A percentile compares a stretch with the other conserved stretches of the same genome.
Evolutionary conservation across 805 yeast genomes (phyloP).

Genomic region (Schizosaccharomyces osmophilus): DNA sequence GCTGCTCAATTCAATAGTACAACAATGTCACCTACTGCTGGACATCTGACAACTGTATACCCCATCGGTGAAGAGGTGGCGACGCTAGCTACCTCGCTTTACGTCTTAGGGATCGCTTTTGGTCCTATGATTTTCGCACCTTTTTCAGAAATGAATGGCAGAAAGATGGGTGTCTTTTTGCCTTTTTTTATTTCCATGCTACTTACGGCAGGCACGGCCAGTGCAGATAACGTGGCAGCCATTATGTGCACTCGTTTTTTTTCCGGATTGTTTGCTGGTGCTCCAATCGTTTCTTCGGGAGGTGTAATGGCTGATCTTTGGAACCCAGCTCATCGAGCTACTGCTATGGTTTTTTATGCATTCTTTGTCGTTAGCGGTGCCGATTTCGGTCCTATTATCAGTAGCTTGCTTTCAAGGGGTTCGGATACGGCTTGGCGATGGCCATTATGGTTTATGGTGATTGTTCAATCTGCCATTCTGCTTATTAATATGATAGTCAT

Average conservation of each 20-base stretch:
- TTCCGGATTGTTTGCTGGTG: conserved; percentile 29
- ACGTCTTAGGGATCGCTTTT: conserved; percentile 57
- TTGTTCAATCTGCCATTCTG: neutral
- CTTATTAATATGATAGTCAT: conserved; percentile 17
- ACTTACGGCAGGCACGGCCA: conserved; percentile 3
- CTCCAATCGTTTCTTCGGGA: neutral
- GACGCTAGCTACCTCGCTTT: conserved; percentile 43
- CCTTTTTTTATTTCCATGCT: conserved; percentile 17
- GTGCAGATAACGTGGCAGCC: neutral
- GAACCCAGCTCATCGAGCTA: neutral
- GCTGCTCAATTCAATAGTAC: conserved; percentile 27
- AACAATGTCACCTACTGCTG: conserved; percentile 34
- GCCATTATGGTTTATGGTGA: conserved; percentile 18
- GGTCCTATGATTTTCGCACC: conserved; percentile 75
- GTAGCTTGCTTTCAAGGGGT: conserved; percentile 26
- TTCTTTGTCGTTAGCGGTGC: conserved; percentile 3
- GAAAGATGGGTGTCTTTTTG: neutral
- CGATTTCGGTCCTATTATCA: conserved; percentile 18
- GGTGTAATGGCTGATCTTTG: neutral
- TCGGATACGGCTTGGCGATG: conserved; percentile 31
- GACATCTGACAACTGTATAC: conserved; percentile 23
- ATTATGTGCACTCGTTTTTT: conserved; percentile 23
- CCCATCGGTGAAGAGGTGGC: conserved; percentile 41
- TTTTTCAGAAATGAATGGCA: conserved; percentile 29
- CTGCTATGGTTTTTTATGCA: neutral